These are phyloP conservation scores for Cinnamomum chago DNA, from an alignment of 164 flowering plant species.

Conservation along the genomic window DNA sequence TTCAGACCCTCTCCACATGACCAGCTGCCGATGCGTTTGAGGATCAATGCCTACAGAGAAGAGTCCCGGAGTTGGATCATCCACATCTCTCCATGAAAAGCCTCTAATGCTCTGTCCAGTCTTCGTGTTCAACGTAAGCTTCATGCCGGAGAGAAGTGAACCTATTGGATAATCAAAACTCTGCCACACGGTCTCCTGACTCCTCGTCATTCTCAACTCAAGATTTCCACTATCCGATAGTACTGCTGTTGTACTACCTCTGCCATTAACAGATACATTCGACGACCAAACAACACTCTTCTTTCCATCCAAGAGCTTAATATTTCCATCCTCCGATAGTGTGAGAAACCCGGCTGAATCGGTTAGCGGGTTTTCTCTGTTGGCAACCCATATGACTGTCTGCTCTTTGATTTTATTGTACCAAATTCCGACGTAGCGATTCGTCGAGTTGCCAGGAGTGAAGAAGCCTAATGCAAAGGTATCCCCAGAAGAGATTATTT, in stretches of 20 bases:
- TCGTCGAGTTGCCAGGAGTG: constrained; percentile 11
- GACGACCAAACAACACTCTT: constrained; percentile 4
- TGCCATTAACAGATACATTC: neutral
- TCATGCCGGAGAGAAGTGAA: constrained; percentile 6
- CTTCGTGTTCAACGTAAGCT: constrained; percentile 9
- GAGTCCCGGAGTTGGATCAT: constrained; percentile 23
- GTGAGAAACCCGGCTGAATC: neutral
- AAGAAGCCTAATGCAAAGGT: constrained; percentile 3
- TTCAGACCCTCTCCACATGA: neutral
- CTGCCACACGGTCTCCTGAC: neutral
- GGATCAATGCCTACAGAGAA: neutral
- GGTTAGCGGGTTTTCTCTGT: constrained; percentile 4
- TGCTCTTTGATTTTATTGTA: neutral
- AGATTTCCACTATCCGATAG: constrained; percentile 7
- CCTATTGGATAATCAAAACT: neutral
- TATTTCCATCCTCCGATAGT: constrained; percentile 1
- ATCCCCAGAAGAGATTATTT: neutral
- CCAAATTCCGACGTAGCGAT: constrained; percentile 20
- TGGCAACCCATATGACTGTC: constrained; percentile 8
- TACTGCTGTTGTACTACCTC: neutral
- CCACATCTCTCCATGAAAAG: constrained; percentile 29
- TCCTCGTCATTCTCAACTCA: neutral
- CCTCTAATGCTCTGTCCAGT: constrained; percentile 7
- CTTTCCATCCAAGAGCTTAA: neutral
- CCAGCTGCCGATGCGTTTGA: neutral